Evolutionary conservation across 371 early-diverging fungal species (phyloP).

Genomic region (Apophysomyces variabilis): DNA sequence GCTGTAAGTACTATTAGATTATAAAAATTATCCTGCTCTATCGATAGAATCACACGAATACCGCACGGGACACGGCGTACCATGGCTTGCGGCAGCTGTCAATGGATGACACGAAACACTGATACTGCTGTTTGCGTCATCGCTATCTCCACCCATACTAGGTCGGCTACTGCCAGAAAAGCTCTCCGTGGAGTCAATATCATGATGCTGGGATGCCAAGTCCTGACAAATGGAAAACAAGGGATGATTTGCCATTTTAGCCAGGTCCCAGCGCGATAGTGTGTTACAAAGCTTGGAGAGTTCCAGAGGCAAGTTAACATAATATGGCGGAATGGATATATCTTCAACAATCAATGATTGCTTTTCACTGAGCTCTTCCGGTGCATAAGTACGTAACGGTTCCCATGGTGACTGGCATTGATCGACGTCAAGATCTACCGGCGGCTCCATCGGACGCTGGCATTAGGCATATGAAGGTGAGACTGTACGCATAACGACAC

Average conservation of each 20-base stretch:
- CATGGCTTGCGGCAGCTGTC: background rate
- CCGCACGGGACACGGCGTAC: background rate
- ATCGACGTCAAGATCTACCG: background rate
- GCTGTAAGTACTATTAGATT: too few species aligned
- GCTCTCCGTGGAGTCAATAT: slow-evolving; percentile 1
- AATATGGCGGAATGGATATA: slow-evolving; percentile 1
- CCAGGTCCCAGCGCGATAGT: background rate
- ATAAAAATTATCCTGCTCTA: background rate
- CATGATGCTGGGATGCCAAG: background rate
- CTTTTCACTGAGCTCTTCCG: background rate
- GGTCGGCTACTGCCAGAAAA: background rate
- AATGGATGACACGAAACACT: slow-evolving; percentile 3
- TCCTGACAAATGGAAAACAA: background rate
- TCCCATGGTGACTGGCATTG: background rate
- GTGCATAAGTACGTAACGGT: background rate
- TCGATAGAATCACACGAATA: slow-evolving; percentile 1
- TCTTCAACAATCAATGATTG: background rate
- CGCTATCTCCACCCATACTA: background rate
- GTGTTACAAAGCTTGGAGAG: background rate
- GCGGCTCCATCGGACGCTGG: background rate
- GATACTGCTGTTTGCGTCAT: background rate
- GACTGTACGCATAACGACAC: background rate
- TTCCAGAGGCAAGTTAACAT: slow-evolving; percentile 5
- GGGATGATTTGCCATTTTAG: background rate
- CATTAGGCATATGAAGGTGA: background rate